Evolutionary conservation across 805 yeast genomes (phyloP).

Genomic region (Nakazawaea molendinolei): DNA sequence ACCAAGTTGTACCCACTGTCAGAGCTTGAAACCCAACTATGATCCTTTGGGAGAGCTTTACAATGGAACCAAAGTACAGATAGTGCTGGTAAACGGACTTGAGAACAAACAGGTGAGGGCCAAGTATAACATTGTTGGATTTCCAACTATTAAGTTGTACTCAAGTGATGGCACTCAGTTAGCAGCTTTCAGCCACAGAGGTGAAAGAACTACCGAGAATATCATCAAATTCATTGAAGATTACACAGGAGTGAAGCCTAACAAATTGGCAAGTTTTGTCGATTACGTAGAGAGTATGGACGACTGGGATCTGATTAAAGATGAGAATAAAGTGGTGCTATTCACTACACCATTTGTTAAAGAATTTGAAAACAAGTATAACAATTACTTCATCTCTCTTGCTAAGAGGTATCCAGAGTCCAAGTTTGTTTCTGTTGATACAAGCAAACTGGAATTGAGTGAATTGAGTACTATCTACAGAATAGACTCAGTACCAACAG

Average conservation of each 20-base stretch:
- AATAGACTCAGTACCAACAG: constrained; percentile 14
- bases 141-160: constrained; percentile 40
- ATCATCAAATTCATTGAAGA: constrained; percentile 25
- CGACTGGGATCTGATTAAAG: constrained; percentile 14
- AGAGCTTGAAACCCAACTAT: constrained; percentile 37
- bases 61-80: constrained; percentile 27
- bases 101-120: constrained; percentile 27
- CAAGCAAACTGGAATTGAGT: constrained; percentile 20
- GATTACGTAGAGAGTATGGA: constrained; percentile 8
- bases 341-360: constrained; percentile 32
- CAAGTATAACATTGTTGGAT: constrained; percentile 34
- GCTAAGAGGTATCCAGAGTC: constrained; percentile 19
- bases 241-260: constrained; percentile 27
- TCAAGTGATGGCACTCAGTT: constrained; percentile 31
- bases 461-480: constrained; percentile 22
- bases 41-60: constrained; percentile 37
- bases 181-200: constrained; percentile 25
- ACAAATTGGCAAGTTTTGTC: constrained; percentile 21
- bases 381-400: constrained; percentile 24
- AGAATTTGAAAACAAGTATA: constrained; percentile 24
- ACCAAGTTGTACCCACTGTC: constrained; percentile 39
- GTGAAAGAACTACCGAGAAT: constrained; percentile 25
- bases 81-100: constrained; percentile 29
- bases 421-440: constrained; percentile 28
- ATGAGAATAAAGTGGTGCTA: constrained; percentile 21